These are phyloP conservation scores for Chaetomium sp. DNA, from an alignment of 2,329 filamentous ascomycete species.

Conservation along the genomic window DNA sequence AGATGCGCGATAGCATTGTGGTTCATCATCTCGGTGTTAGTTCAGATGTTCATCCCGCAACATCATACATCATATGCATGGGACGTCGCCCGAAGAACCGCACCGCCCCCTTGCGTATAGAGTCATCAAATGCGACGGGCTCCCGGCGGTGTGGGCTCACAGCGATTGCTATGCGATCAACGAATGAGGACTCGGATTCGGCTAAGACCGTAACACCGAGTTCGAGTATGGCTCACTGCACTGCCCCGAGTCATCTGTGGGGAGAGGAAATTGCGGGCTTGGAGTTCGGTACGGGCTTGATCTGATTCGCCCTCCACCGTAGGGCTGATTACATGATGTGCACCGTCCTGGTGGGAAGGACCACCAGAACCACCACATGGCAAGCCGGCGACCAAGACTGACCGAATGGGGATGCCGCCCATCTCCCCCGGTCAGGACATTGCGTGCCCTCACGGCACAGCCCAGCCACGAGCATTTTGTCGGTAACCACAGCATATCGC, in stretches of 20 bases:
- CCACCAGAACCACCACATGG: conserved; percentile 20
- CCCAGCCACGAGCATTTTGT: conserved; percentile 25
- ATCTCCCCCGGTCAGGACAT: background rate
- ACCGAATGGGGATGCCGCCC: conserved; percentile 16
- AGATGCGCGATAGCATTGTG: conserved; percentile 12
- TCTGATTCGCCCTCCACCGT: conserved; percentile 23
- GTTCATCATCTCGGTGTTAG: conserved; percentile 3
- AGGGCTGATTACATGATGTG: conserved; percentile 25
- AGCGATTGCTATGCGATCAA: background rate
- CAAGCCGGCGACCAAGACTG: conserved; percentile 1
- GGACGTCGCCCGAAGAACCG: conserved; percentile 5
- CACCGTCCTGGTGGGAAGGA: conserved; percentile 4
- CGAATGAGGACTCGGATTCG: conserved; percentile 7
- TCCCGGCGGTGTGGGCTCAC: conserved; percentile 21
- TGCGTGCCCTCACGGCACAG: conserved; percentile 14
- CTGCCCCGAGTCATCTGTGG: conserved; percentile 1
- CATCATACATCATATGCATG: conserved; percentile 8
- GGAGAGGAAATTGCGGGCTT: conserved; percentile 14
- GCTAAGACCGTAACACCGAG: conserved; percentile 17
- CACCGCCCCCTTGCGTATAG: conserved; percentile 18
- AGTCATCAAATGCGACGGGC: conserved; percentile 15
- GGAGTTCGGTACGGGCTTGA: background rate
- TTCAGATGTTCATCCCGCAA: background rate
- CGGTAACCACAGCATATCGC: conserved; percentile 8
- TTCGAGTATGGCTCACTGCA: conserved; percentile 7